phyloP scores from a whole-genome alignment of 2,329 filamentous ascomycete species.

The Penicillium sp. region DNA sequence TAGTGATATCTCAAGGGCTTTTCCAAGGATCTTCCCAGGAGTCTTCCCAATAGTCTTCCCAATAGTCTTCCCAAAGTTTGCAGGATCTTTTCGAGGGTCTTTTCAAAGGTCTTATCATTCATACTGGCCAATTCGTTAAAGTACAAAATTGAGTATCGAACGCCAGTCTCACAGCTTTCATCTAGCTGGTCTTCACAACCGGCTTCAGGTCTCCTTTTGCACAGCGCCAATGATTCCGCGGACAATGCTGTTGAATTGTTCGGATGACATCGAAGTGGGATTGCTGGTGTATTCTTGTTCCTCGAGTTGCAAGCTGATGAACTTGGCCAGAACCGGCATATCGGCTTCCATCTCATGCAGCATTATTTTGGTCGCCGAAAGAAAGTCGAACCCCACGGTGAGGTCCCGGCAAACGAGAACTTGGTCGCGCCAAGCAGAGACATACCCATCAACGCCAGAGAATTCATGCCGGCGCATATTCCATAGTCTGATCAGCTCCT shows the following conservation, averaged over 20 bases:
- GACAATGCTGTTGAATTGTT: not conserved
- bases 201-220: not conserved
- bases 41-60: too few relatives aligned
- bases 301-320: not conserved
- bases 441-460: not conserved
- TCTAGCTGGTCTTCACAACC: not conserved
- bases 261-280: not conserved
- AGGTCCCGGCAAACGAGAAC: not conserved
- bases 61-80: too few relatives aligned
- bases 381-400: not conserved
- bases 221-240: not conserved
- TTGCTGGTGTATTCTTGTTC: not conserved
- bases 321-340: not conserved
- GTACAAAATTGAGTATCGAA: too few relatives aligned
- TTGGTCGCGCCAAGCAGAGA: not conserved
- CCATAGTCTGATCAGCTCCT: not conserved
- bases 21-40: too few relatives aligned
- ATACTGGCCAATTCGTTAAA: too few relatives aligned
- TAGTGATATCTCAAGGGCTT: too few relatives aligned
- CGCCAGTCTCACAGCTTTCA: too few relatives aligned
- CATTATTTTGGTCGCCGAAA: not conserved
- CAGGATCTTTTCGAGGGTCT: too few relatives aligned
- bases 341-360: not conserved
- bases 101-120: too few relatives aligned
- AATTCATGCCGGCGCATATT: not conserved